Evolutionary conservation across 768 basidiomycete species (phyloP).

Genomic region (Suillus sp.): DNA sequence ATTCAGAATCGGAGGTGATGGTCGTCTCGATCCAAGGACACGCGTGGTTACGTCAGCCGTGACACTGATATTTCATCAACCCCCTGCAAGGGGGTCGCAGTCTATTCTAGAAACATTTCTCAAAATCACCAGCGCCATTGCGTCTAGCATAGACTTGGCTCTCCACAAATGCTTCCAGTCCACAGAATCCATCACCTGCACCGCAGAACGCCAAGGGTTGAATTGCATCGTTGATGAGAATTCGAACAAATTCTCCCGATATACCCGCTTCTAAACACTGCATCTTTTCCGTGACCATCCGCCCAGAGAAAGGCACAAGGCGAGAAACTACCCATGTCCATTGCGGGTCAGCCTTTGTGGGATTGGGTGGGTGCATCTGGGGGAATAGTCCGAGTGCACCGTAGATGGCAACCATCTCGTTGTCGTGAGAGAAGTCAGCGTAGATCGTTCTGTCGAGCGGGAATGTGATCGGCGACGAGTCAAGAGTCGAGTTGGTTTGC

Average conservation of each 20-base stretch:
- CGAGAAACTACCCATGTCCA: constrained; percentile 56
- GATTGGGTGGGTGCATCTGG: constrained; percentile 28
- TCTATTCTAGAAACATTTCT: constrained; percentile 9
- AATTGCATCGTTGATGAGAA: constrained; percentile 78
- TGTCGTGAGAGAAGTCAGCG: constrained; percentile 87
- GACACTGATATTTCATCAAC: neutral
- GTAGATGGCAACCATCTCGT: constrained; percentile 80
- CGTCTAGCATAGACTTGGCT: constrained; percentile 67
- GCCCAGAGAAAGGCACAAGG: constrained; percentile 73
- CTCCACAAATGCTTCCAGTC: constrained; percentile 59
- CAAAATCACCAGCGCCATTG: constrained; percentile 64
- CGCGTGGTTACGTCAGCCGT: constrained; percentile 9
- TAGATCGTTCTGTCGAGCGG: constrained; percentile 67
- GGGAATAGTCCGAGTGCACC: constrained; percentile 58
- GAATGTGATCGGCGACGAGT: constrained; percentile 66
- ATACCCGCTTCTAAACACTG: constrained; percentile 38
- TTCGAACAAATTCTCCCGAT: constrained; percentile 55
- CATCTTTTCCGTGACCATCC: constrained; percentile 76
- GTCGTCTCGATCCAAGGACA: constrained; percentile 20
- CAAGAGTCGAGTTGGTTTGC: constrained; percentile 74
- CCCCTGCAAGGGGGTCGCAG: neutral
- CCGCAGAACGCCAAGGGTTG: constrained; percentile 66
- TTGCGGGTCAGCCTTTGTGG: constrained; percentile 22
- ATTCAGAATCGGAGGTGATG: constrained; percentile 21
- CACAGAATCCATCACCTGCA: constrained; percentile 58